Evolutionary conservation across 2,329 filamentous ascomycete genomes (phyloP), one percentile per base, ranked within the genome.

Genomic region (Thielaviopsis euricoi): DNA sequence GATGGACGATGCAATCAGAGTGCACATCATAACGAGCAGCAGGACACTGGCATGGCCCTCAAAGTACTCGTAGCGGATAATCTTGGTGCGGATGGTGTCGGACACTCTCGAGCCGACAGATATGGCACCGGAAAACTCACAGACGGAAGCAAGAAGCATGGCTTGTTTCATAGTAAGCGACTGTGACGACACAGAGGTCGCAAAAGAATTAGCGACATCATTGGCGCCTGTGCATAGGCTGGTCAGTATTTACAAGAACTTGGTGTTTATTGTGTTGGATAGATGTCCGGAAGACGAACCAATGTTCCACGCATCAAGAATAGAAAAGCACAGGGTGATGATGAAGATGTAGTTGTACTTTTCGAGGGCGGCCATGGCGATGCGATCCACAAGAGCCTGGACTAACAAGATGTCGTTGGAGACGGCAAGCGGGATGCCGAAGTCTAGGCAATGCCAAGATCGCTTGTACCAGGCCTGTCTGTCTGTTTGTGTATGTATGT

Each of bases 241-340:
- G n/a, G 56, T 43, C 19, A 54, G 53, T 10, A 21, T 25, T 23
- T 9, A 25, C 12, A 7, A 37, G n/a, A 7, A 6, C 12, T n/a
- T 33, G 23, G 6, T 23, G 40, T 22, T 12, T 23, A n/a, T 19
- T 15, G 22, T n/a, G n/a, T 21, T 12, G 21, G 46, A 56, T 12
- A 33, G 29, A 6, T 6, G 6, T 33, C 6, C 29, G 3, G 3
- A 17, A 17, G 53, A 63, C 69, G 59, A 61, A 73, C 78, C 78
- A 62, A 80, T 81, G 66, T 81, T 81, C 74, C 74, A 81, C 21
- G 77, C 77, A 67, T 81, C 78, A 29, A 81, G 73, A 57, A 78
- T 73, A 26, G 78, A 76, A 66, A 81, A 80, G 57, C 80, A 69
- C 22, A 74, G 73, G 61, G 75, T 76, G 58, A 81, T 72, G 63